Base-by-base conservation (phyloP, 2,329 filamentous ascomycete species). In the Pseudocercospora musae region DNA sequence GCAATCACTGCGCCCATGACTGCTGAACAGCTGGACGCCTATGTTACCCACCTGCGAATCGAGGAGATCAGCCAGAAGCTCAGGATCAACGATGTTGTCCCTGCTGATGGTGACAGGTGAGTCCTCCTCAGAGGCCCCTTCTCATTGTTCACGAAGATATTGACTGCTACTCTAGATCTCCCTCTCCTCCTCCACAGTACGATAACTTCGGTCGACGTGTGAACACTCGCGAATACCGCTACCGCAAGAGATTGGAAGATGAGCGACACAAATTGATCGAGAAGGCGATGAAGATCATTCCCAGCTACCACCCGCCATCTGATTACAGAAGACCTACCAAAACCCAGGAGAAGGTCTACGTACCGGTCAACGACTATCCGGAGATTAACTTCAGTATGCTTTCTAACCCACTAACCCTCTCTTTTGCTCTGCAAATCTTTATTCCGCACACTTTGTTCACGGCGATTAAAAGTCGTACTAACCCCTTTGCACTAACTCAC, bases 331-430 rank as follows among this genome's bases (percentile, higher is more conserved):
- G 95, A 74, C 95, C 95, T 66, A 98, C 94, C 78, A 99, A 99
- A 90, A 99, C 95, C 77, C 95, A 99, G 82, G 95, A 99, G 85
- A 99, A 99, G 85, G 96, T 99, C 90, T 99, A 99, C 79, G 95
- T 99, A 79, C 95, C 95, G 78, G 95, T 99, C 83, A 99, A 99
- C 87, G 95, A 99, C 81, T 99, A 99, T 80, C 95, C 95, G 85
- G 95, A 99, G 81, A 98, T 99, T 89, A 99, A 99, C 89, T 99
- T 99, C 92, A 99, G 95, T 99, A 97, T 94, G 94, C 94, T 95
- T 93, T 89, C 93, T 96, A 96, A 96, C 92, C 92, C 92, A 92
- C 77, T 78, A 76, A 78, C 74, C 69, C 76, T 74, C 81, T 79
- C 82, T 77, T 72, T 73, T 73, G 27, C 31, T 54, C 69, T 68